A percentile compares a stretch with the other conserved stretches of the same genome.
Evolutionary conservation across 2,329 filamentous ascomycete species (phyloP).

Genomic region (Scedosporium dehoogii): DNA sequence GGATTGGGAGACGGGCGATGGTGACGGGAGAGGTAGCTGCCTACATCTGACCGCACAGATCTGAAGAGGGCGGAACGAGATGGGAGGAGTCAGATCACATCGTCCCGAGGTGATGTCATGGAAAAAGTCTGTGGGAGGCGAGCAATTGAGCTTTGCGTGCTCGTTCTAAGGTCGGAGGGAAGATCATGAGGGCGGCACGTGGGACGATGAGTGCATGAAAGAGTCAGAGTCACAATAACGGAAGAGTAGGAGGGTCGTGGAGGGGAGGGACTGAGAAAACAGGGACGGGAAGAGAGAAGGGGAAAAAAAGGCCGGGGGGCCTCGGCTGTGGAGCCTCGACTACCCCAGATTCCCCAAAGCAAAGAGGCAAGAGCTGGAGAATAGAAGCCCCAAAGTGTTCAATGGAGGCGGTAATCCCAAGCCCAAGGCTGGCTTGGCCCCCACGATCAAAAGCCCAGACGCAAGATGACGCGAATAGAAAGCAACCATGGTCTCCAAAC

Average conservation of each 20-base stretch:
- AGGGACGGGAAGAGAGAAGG: not conserved
- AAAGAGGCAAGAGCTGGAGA: not conserved
- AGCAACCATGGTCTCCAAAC: not conserved
- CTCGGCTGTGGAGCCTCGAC: not conserved
- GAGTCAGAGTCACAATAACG: not conserved
- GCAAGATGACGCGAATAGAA: not conserved
- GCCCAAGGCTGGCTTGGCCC: too few relatives aligned
- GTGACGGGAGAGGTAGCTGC: not conserved
- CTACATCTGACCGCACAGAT: not conserved
- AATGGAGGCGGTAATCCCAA: not conserved
- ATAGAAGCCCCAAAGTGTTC: not conserved
- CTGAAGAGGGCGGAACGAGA: not conserved
- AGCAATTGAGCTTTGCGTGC: not conserved
- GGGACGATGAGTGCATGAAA: not conserved
- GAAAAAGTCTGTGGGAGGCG: not conserved
- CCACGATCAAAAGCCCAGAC: not conserved
- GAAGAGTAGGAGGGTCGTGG: not conserved
- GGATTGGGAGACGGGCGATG: not conserved
- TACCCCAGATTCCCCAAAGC: conserved; percentile 1
- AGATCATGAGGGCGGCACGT: not conserved
- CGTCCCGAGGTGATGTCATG: not conserved
- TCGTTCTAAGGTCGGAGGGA: not conserved
- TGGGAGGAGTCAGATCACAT: not conserved
- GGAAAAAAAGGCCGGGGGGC: not conserved
- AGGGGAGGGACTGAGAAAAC: not conserved